Evolutionary conservation across 148 eudicot genomes (phyloP), one percentile per base, ranked within the genome.

Genomic region (Camellia japonica): DNA sequence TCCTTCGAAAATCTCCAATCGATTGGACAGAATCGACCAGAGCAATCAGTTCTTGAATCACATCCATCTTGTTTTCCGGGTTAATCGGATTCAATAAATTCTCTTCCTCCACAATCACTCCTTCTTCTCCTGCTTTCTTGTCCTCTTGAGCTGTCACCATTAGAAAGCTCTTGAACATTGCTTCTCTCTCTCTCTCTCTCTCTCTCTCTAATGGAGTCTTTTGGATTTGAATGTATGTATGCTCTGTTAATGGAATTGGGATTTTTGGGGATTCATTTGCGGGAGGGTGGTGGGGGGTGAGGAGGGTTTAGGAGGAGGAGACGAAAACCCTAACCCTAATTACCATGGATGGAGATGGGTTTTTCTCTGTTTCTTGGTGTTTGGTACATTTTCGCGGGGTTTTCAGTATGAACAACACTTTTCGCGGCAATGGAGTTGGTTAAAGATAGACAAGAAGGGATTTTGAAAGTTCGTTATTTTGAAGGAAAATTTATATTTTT

Each of bases 1-100:
- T 91, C 6, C 47, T 70, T 72, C 94, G 78, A 77, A 64, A 93
- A 58, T 88, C 93, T 1, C 88, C 90, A n/a, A 88, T 85, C 67
- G 81, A 78, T 7, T 82, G 80, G 8, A 89, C 82, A 2, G 87
- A 82, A 38, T 93, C 90, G 47, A 90, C 81, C 65, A 87, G 59
- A 4, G 16, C 19, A 7, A 77, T 64, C 2, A 77, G 63, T 67
- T 78, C 80, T 43, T 67, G 73, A 8, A 66, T 60, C 49, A 78
- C 43, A 11, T 64, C 73, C 80, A 78, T 66, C 61, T 64, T 51
- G 47, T 64, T 14, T 12, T 43, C 10, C 3, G 65, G 20, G 10
- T 61, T 61, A 3, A 4, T 14, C 41, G 58, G 19, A 64, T 67
- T 60, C 66, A 42, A 16, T 15, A 6, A 18, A 13, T 44, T 44